These are phyloP conservation scores for Copromyces sp. DNA, from an alignment of 495 filamentous ascomycete genomes.

Conservation along the genomic window DNA sequence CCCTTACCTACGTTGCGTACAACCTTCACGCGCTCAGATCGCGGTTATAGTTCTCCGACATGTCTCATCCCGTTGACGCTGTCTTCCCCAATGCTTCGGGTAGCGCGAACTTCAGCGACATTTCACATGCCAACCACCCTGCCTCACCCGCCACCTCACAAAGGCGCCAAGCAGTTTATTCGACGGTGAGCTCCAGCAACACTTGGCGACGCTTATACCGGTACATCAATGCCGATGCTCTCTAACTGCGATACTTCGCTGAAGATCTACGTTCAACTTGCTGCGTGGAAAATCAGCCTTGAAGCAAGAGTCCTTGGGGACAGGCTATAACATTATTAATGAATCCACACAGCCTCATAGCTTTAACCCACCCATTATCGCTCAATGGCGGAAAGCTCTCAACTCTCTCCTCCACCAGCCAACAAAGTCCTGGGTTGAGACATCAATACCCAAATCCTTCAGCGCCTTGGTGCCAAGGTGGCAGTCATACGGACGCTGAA, in stretches of 20 bases:
- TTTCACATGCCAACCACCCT: not conserved
- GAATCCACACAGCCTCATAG: not conserved
- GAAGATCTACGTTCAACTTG: not conserved
- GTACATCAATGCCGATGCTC: not conserved
- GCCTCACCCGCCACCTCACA: not conserved
- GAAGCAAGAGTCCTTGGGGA: not conserved
- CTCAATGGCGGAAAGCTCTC: slow-evolving; percentile 37
- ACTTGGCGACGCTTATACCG: not conserved
- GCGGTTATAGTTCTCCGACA: not conserved
- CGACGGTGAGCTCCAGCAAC: not conserved
- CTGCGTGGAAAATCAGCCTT: not conserved
- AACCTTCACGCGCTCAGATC: not conserved
- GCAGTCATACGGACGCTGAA: slow-evolving; percentile 80
- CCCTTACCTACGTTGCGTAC: not conserved
- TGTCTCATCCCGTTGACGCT: not conserved
- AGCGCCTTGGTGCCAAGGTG: slow-evolving; percentile 72
- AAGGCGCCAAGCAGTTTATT: not conserved
- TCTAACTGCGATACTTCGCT: not conserved
- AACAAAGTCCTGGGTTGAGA: slow-evolving; percentile 63
- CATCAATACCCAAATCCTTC: slow-evolving; percentile 65
- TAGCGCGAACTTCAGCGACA: not conserved
- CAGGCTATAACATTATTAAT: not conserved
- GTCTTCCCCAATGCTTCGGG: not conserved
- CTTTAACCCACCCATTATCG: not conserved
- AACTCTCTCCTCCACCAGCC: slow-evolving; percentile 65